phyloP scores from a whole-genome alignment of 148 eudicot species.

The Camellia japonica region DNA sequence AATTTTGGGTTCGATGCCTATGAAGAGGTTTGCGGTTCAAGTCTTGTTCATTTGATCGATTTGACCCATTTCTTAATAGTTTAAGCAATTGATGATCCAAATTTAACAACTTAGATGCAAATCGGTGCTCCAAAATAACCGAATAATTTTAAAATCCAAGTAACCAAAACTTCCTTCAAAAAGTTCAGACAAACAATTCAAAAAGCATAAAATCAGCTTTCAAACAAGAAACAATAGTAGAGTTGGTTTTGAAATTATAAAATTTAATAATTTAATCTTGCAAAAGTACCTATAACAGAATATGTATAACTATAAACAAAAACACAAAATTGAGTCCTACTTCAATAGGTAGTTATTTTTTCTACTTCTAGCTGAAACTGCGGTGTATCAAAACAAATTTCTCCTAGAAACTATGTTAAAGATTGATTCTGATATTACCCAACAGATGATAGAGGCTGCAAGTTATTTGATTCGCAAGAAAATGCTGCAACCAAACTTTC shows the following conservation, averaged over 20 bases:
- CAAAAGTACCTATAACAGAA: conserved; percentile 23
- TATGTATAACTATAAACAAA: conserved; percentile 38
- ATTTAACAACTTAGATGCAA: too few relatives aligned
- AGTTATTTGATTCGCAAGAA: conserved; percentile 41
- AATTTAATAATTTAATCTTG: conserved; percentile 22
- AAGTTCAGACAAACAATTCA: neutral
- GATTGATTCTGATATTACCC: conserved; percentile 26
- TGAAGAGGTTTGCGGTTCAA: too few relatives aligned
- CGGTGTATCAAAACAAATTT: conserved; percentile 24
- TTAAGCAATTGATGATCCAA: too few relatives aligned
- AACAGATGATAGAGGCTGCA: conserved; percentile 26
- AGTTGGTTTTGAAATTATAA: neutral
- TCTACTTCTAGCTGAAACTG: conserved; percentile 15
- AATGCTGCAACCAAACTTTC: conserved; percentile 62
- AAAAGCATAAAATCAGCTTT: conserved; percentile 8
- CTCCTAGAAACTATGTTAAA: conserved; percentile 19
- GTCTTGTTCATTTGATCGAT: too few relatives aligned
- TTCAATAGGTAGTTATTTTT: conserved; percentile 25
- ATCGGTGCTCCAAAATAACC: too few relatives aligned
- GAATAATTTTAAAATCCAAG: neutral
- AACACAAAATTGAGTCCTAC: conserved; percentile 19
- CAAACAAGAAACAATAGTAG: conserved; percentile 8
- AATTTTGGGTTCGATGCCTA: too few relatives aligned
- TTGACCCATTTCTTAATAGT: too few relatives aligned
- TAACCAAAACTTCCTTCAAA: neutral